phyloP scores from a whole-genome alignment of 108 stramenopile genomes.

The Nannochloropsis gaditana region DNA sequence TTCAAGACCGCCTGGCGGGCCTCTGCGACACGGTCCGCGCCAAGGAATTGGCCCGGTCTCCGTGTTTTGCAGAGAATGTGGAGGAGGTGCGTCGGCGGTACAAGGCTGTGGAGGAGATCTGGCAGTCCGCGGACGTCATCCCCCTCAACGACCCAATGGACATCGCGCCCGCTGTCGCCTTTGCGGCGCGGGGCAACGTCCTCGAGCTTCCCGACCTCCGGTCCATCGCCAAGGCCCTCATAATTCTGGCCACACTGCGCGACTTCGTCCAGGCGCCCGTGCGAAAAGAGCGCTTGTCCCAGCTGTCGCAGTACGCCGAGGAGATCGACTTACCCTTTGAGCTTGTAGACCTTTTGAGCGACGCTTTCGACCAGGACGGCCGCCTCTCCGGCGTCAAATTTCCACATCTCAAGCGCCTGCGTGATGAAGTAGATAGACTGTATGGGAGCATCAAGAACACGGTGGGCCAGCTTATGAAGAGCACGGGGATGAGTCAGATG shows the following conservation, averaged over 20 bases:
- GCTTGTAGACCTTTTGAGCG: conserved; percentile 42
- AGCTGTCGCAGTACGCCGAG: neutral
- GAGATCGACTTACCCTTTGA: conserved; percentile 33
- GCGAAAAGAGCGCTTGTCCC: neutral
- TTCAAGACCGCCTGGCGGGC: neutral
- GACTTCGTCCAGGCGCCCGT: neutral
- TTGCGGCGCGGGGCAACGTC: neutral
- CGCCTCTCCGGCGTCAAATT: conserved; percentile 41
- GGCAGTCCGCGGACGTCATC: conserved; percentile 1
- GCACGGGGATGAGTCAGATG: neutral
- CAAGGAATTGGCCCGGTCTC: neutral
- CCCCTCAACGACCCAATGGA: neutral
- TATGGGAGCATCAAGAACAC: conserved; percentile 30
- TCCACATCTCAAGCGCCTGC: conserved; percentile 46
- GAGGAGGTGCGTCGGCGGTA: neutral
- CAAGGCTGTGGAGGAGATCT: conserved; percentile 14
- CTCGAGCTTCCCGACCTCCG: neutral
- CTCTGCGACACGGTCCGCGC: neutral
- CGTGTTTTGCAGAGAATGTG: neutral
- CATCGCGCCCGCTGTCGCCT: conserved; percentile 6
- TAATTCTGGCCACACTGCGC: neutral
- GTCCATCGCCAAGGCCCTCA: neutral
- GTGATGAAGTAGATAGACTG: conserved; percentile 25
- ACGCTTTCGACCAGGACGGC: conserved; percentile 48
- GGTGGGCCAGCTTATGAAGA: neutral